A percentile compares a stretch with the other conserved stretches of the same genome.
Evolutionary conservation across 2,329 filamentous ascomycete genomes (phyloP).

Genomic region (Colletotrichum godetiae): DNA sequence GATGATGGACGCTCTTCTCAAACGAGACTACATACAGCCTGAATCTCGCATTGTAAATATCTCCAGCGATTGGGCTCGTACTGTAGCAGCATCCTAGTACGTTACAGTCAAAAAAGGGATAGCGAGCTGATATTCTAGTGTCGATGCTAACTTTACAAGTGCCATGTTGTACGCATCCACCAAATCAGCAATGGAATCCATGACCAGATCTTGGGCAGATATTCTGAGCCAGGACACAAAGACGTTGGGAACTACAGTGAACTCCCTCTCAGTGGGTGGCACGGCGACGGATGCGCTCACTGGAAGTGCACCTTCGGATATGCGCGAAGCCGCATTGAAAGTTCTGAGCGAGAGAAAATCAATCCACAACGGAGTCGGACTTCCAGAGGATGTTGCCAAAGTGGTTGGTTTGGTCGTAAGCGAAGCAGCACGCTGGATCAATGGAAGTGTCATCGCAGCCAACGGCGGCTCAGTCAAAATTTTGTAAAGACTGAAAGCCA

Average conservation of each 20-base stretch:
- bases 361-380: conserved; percentile 39
- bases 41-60: conserved; percentile 50
- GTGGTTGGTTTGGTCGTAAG: conserved; percentile 48
- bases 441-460: conserved; percentile 48
- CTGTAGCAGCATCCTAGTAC: not conserved
- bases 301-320: conserved; percentile 40
- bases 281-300: conserved; percentile 49
- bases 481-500: conserved; percentile 6
- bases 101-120: not conserved
- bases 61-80: conserved; percentile 34
- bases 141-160: not conserved
- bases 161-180: conserved; percentile 46
- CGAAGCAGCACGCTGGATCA: conserved; percentile 48
- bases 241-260: conserved; percentile 50
- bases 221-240: conserved; percentile 48
- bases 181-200: conserved; percentile 48
- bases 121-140: not conserved
- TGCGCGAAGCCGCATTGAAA: not conserved
- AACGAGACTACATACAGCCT: conserved; percentile 43
- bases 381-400: conserved; percentile 50
- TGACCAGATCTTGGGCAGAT: conserved; percentile 50
- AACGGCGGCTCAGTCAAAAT: conserved; percentile 50
- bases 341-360: not conserved
- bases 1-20: conserved; percentile 49
- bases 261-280: conserved; percentile 45